phyloP scores from a whole-genome alignment of 73 alveolate genomes.

The Paramecium sexaurelia region DNA sequence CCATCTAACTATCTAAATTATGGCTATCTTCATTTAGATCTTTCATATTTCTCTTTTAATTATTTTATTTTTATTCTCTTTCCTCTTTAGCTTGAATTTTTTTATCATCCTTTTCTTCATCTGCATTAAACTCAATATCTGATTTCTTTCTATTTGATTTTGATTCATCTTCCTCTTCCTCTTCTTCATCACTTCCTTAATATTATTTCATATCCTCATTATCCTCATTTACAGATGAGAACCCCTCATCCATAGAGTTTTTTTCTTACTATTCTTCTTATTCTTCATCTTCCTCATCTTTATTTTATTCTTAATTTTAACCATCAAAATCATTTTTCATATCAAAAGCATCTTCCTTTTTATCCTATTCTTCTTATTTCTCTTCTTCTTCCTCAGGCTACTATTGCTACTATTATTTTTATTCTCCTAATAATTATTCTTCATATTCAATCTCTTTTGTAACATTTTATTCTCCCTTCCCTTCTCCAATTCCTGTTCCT shows the following conservation, averaged over 20 bases:
- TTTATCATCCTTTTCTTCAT: conserved; percentile 48
- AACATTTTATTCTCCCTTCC: conserved; percentile 58
- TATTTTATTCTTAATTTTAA: conserved; percentile 34
- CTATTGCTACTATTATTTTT: conserved; percentile 50
- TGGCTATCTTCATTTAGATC: conserved; percentile 52
- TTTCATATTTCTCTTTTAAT: conserved; percentile 56
- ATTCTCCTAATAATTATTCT: conserved; percentile 41
- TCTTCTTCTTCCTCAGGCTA: conserved; percentile 48
- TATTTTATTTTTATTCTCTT: conserved; percentile 68
- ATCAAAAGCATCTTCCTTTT: conserved; percentile 59
- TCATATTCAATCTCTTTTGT: conserved; percentile 59
- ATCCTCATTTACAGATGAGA: conserved; percentile 71
- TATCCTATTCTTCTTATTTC: not conserved
- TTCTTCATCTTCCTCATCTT: conserved; percentile 43
- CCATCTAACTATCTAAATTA: conserved; percentile 56
- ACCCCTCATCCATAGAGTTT: conserved; percentile 47
- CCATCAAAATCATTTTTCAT: conserved; percentile 57
- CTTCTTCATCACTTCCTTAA: conserved; percentile 81
- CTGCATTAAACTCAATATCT: conserved; percentile 74
- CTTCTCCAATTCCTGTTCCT: conserved; percentile 65
- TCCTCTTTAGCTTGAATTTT: conserved; percentile 58
- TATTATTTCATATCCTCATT: conserved; percentile 82
- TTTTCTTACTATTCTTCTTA: conserved; percentile 54
- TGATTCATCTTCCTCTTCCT: conserved; percentile 74
- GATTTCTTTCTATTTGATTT: conserved; percentile 75